These are phyloP conservation scores for Colletotrichum sp. DNA, from an alignment of 2,329 filamentous ascomycete genomes.

Conservation along the genomic window DNA sequence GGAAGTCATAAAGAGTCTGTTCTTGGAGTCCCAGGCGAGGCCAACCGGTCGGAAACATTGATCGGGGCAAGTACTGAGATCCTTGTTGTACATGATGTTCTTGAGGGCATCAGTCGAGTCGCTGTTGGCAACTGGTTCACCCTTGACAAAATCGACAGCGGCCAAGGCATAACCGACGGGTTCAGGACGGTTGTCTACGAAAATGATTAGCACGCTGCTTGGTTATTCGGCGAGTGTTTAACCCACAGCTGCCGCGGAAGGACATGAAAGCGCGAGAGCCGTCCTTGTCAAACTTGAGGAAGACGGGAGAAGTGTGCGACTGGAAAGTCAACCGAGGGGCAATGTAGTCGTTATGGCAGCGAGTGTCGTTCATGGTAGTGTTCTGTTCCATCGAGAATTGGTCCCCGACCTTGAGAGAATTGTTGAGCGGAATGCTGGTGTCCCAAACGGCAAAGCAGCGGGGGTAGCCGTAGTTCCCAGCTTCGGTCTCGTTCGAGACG, in stretches of 20 bases:
- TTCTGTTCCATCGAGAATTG: constrained; percentile 52
- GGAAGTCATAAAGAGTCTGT: constrained; percentile 65
- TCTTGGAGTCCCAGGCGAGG: constrained; percentile 54
- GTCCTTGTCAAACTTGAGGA: constrained; percentile 68
- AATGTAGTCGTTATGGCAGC: constrained; percentile 47
- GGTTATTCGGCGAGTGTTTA: rapidly evolving
- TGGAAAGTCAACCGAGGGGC: constrained; percentile 62
- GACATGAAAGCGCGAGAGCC: constrained; percentile 68
- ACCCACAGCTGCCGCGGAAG: constrained; percentile 75
- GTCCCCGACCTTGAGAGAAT: constrained; percentile 47
- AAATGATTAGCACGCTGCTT: neutral
- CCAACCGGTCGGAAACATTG: constrained; percentile 69
- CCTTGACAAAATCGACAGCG: constrained; percentile 43
- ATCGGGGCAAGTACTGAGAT: constrained; percentile 57
- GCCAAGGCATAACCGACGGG: constrained; percentile 54
- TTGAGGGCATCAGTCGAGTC: constrained; percentile 52
- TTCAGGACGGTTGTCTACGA: constrained; percentile 43
- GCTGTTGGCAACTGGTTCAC: constrained; percentile 42
- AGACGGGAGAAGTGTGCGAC: constrained; percentile 74
- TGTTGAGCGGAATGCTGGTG: constrained; percentile 47
- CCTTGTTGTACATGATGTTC: constrained; percentile 61
- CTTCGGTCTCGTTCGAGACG: constrained; percentile 42
- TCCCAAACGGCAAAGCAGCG: constrained; percentile 68
- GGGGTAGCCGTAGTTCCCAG: constrained; percentile 30
- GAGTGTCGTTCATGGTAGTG: constrained; percentile 43